Base-by-base conservation (phyloP, 306 rosid genomes). In the Potentilla sterilis region DNA sequence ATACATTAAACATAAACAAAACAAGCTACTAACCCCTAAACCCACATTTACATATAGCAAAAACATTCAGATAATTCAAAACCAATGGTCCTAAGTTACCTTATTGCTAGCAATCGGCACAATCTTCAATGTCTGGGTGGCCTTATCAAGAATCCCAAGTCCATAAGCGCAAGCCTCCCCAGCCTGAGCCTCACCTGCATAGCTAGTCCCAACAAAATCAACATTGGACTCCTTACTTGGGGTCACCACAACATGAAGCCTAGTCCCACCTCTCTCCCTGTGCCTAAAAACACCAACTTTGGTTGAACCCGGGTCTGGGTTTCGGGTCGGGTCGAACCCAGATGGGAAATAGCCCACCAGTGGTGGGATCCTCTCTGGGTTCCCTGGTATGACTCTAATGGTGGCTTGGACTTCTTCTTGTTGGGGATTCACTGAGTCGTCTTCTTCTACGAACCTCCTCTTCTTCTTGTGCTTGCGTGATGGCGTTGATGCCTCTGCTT, bases 61-160 rank as follows among this genome's bases (percentile, higher is more conserved):
- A 13, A 38, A 18, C 46, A 0, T 24, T 40, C 22, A 9, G 22
- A 34, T 32, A 59, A 74, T 24, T 11, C 47, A 37, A 51, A 71
- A 37, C 1, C 10, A 54, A 52, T 14, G 14, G 64, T 37, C 66
- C 65, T 19, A 55, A 83, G 37, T 58, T 65, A 95, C 99, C 97
- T 84, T 90, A 48, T 92, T 89, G 28, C 83, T 80, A 69, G 91
- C 91, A 78, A 95, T 67, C 0, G 92, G 93, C 59, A 88, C 85
- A 76, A 92, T 58, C 86, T 80, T 92, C 73, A 95, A 78, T 9
- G 79, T 85, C 77, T 79, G 76, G 19, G 86, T 73, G 24, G 80
- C 93, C 84, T 95, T 95, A 75, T 95, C 97, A 42, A 95, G 83
- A 65, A 92, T 89, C 4, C 97, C 99, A 47, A 95, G 91, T 0